Conservation (phyloP, 257 asterid genomes). For the Solanum virginianum region DNA sequence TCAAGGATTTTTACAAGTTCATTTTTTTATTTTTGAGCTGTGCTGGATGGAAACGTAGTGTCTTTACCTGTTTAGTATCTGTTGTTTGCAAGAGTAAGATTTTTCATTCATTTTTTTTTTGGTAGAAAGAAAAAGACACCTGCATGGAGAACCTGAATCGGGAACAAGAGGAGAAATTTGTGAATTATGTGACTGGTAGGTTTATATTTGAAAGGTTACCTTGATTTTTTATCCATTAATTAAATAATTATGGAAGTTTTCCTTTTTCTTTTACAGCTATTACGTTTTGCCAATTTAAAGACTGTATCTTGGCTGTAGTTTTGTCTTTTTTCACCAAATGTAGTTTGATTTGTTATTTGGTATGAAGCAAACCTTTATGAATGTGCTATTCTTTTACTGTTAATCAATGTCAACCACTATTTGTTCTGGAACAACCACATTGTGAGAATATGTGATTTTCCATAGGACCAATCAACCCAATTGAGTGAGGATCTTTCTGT, state of each 20-base stretch:
- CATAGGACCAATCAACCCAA: neutral
- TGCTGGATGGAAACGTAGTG: neutral
- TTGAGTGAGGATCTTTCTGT: neutral
- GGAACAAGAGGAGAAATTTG: slow-evolving; percentile 65
- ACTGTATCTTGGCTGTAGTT: neutral
- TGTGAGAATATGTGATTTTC: neutral
- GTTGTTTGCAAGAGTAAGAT: neutral
- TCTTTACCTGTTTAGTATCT: neutral
- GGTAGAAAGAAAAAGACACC: slow-evolving; percentile 55
- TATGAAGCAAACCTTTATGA: neutral
- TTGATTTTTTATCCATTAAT: neutral
- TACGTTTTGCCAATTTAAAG: neutral
- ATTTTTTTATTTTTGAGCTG: neutral
- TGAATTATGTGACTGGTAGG: slow-evolving; percentile 48
- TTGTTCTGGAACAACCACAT: neutral
- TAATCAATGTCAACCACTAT: neutral
- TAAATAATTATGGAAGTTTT: neutral
- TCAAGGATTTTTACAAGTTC: neutral
- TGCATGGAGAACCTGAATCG: slow-evolving; percentile 43
- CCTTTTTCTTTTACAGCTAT: neutral
- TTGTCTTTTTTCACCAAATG: neutral
- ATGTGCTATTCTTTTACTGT: neutral
- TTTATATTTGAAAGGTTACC: neutral
- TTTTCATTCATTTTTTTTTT: neutral
- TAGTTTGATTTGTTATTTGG: neutral